phyloP scores from a whole-genome alignment of 2,329 filamentous ascomycete genomes.

The Epichloe typhina region DNA sequence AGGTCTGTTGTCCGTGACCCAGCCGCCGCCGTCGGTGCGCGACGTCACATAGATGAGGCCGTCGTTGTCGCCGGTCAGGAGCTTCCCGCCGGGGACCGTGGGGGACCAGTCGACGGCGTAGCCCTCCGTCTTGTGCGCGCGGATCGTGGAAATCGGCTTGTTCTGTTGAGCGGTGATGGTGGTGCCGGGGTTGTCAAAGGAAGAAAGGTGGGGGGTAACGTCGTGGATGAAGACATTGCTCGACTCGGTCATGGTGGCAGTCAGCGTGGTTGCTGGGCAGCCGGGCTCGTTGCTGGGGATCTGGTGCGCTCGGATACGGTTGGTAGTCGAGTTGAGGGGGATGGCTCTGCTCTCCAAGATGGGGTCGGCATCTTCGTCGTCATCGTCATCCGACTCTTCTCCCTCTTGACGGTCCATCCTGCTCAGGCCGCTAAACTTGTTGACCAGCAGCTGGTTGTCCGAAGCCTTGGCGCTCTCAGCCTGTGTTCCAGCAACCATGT shows the following conservation, averaged over 20 bases:
- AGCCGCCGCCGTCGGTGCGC: constrained; percentile 74
- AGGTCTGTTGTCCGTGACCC: constrained; percentile 71
- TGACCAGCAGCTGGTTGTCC: constrained; percentile 89
- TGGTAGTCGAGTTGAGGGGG: constrained; percentile 75
- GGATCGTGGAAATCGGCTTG: constrained; percentile 76
- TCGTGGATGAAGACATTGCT: constrained; percentile 86
- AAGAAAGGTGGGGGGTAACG: constrained; percentile 78
- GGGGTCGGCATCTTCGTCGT: constrained; percentile 69
- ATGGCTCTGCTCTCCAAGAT: constrained; percentile 90
- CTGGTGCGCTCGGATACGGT: constrained; percentile 83
- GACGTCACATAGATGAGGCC: constrained; percentile 84
- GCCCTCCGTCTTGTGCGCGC: constrained; percentile 85
- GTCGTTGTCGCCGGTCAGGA: constrained; percentile 83
- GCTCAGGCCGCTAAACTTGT: constrained; percentile 88
- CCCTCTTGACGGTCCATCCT: constrained; percentile 62
- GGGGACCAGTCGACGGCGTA: constrained; percentile 98
- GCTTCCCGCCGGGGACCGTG: constrained; percentile 59
- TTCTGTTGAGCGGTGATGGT: constrained; percentile 70
- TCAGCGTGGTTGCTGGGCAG: constrained; percentile 65
- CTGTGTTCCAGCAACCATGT: constrained; percentile 89
- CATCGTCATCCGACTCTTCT: constrained; percentile 57
- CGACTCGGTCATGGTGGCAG: constrained; percentile 86
- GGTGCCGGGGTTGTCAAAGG: constrained; percentile 81
- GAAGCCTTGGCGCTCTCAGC: constrained; percentile 60
- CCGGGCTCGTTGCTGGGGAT: constrained; percentile 57